Conservation (phyloP, 495 filamentous ascomycete genomes). For the Lineolata rhizophorae region DNA sequence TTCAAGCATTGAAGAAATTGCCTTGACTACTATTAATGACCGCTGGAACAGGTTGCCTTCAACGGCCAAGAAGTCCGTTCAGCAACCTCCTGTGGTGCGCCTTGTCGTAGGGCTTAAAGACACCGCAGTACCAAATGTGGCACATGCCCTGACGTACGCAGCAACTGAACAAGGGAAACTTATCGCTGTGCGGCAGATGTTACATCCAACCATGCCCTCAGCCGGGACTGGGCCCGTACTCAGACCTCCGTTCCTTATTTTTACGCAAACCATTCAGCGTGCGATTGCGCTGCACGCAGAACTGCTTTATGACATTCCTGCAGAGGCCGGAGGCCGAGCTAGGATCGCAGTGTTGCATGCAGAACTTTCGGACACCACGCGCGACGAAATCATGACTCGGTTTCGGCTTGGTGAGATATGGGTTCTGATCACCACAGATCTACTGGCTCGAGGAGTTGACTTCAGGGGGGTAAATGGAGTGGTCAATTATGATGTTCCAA, state of each 20-base stretch:
- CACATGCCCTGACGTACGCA: slow-evolving; percentile 73
- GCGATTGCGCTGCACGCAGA: slow-evolving; percentile 74
- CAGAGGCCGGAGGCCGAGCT: slow-evolving; percentile 62
- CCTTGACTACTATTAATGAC: slow-evolving; percentile 35
- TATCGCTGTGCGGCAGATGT: slow-evolving; percentile 70
- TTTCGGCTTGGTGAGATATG: slow-evolving; percentile 88
- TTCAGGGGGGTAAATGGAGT: slow-evolving; percentile 85
- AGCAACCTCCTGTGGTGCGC: slow-evolving; percentile 38
- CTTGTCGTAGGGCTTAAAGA: slow-evolving; percentile 90
- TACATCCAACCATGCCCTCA: slow-evolving; percentile 46
- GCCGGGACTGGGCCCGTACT: slow-evolving; percentile 30
- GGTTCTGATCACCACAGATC: slow-evolving; percentile 87
- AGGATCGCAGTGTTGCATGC: slow-evolving; percentile 84
- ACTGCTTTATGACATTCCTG: slow-evolving; percentile 82
- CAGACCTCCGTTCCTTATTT: slow-evolving; percentile 75
- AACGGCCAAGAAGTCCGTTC: slow-evolving; percentile 8
- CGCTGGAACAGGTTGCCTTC: slow-evolving; percentile 17
- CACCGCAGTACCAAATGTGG: slow-evolving; percentile 75
- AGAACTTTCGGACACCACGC: slow-evolving; percentile 51
- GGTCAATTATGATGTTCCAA: slow-evolving; percentile 91
- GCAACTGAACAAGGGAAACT: slow-evolving; percentile 88
- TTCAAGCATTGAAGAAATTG: slow-evolving; percentile 67
- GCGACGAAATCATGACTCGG: slow-evolving; percentile 60
- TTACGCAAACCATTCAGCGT: slow-evolving; percentile 82
- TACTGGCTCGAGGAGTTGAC: slow-evolving; percentile 77